Evolutionary conservation across 1,139 yeast species (phyloP).

Genomic region (Yarrowia galli): DNA sequence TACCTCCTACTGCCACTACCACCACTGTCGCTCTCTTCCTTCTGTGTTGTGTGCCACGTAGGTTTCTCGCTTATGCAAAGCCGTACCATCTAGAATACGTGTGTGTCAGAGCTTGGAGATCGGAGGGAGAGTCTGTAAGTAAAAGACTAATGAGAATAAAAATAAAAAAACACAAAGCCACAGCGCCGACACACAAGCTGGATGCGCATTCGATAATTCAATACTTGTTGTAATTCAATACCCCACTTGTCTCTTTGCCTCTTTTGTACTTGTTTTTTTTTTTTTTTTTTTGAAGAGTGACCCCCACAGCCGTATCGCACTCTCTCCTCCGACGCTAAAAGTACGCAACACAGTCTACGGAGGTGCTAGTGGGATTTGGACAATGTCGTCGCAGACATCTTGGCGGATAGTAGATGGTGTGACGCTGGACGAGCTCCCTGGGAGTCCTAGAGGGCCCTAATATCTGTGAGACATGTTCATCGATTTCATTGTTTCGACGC

Average conservation of each 20-base stretch:
- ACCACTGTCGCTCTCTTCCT: too few relatives aligned
- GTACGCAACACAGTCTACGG: background rate
- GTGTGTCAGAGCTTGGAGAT: conserved; percentile 16
- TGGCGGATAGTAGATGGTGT: too few relatives aligned
- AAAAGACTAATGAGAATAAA: too few relatives aligned
- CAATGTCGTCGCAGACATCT: too few relatives aligned
- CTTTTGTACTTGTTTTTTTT: too few relatives aligned
- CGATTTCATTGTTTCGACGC: conserved; percentile 8
- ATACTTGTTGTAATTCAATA: too few relatives aligned
- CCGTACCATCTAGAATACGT: conserved; percentile 37
- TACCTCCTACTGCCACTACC: too few relatives aligned
- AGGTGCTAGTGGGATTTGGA: background rate
- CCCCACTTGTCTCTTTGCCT: too few relatives aligned
- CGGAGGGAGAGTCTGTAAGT: background rate
- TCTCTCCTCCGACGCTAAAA: conserved; percentile 10
- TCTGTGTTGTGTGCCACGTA: background rate
- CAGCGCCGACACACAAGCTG: too few relatives aligned
- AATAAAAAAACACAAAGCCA: background rate
- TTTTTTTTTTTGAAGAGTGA: background rate
- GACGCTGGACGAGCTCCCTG: too few relatives aligned
- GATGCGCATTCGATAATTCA: too few relatives aligned
- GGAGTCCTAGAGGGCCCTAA: background rate
- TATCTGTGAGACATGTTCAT: background rate
- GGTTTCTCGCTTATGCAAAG: conserved; percentile 35
- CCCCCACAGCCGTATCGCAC: conserved; percentile 26